Conservation (phyloP, 2,329 filamentous ascomycete genomes). For the Cytospora paraplurivora region DNA sequence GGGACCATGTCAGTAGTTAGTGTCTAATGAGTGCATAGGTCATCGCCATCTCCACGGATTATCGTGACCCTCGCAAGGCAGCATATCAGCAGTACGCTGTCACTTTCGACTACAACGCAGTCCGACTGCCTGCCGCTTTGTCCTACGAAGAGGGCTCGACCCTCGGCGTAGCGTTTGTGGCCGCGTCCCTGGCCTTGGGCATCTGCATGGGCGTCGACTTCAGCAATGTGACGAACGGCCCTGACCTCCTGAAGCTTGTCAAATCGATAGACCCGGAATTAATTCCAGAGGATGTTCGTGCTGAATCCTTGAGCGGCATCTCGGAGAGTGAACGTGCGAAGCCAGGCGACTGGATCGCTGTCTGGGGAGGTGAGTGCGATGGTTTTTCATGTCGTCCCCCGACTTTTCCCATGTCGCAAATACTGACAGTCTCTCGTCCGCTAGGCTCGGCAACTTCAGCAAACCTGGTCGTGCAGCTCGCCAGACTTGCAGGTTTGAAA, state of each 20-base stretch:
- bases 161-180: constrained; percentile 71
- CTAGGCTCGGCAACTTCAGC: constrained; percentile 69
- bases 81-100: constrained; percentile 72
- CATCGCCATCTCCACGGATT: constrained; percentile 73
- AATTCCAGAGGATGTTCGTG: constrained; percentile 62
- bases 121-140: constrained; percentile 58
- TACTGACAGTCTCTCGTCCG: neutral
- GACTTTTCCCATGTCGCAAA: neutral
- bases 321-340: constrained; percentile 53
- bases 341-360: constrained; percentile 68
- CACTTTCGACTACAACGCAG: constrained; percentile 65
- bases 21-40: constrained; percentile 40
- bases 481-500: constrained; percentile 64
- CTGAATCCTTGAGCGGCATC: constrained; percentile 64
- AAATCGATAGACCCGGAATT: constrained; percentile 46
- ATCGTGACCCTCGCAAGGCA: constrained; percentile 70
- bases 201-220: constrained; percentile 73
- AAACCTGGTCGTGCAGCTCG: constrained; percentile 66
- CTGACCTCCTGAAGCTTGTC: constrained; percentile 59
- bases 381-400: neutral
- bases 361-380: constrained; percentile 66
- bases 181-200: constrained; percentile 66
- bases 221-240: constrained; percentile 51
- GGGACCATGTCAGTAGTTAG: neutral
- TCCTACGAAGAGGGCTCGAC: constrained; percentile 60